Base-by-base conservation (phyloP, 805 yeast genomes). In the Hanseniaspora nectarophila region DNA sequence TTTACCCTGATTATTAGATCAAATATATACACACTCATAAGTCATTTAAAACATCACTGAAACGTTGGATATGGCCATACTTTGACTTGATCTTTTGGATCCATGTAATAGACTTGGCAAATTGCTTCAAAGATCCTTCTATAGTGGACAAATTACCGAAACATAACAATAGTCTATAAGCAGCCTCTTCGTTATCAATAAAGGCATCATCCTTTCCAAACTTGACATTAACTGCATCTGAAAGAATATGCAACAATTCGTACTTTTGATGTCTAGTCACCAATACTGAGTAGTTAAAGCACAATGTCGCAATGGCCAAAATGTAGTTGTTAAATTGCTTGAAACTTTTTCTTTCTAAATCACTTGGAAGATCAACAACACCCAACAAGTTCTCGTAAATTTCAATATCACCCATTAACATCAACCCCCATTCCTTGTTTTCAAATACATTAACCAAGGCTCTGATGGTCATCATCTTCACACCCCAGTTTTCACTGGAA, bases 161-260 rank as follows among this genome's bases (percentile, higher is more conserved):
- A 0, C 83, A 80, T 24, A 85, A 70, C 10, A 74, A 56, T 21
- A 80, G 57, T 60, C 95, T 72, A 63, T 85, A 85, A 0, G 79
- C 76, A 2, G 88, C 77, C 63, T 85, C 95, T 37, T 78, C 73
- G 35, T 75, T 75, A 1, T 66, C 59, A 33, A 60, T 63, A 28
- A 60, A 61, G 2, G 57, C 54, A 8, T 67, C 65, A 8, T 68
- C 58, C 2, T 58, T 57, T 4, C 63, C 66, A 43, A 61, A 63
- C 26, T 63, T 63, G 0, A 56, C 54, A 32, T 64, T 62, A 10
- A 68, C 45, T 1, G 61, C 60, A 20, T 63, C 66, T 2, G 65
- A 56, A 13, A 71, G 38, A 23, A 63, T 56, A 16, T 68, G 64
- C 1, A 66, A 55, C 51, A 67, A 59, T 28, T 61, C 66, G 5